Percentiles rank a stretch among this genome's conserved stretches.
Evolutionary conservation across 2,329 filamentous ascomycete genomes (phyloP).

Genomic region (Phaeosphaeriaceae sp.): DNA sequence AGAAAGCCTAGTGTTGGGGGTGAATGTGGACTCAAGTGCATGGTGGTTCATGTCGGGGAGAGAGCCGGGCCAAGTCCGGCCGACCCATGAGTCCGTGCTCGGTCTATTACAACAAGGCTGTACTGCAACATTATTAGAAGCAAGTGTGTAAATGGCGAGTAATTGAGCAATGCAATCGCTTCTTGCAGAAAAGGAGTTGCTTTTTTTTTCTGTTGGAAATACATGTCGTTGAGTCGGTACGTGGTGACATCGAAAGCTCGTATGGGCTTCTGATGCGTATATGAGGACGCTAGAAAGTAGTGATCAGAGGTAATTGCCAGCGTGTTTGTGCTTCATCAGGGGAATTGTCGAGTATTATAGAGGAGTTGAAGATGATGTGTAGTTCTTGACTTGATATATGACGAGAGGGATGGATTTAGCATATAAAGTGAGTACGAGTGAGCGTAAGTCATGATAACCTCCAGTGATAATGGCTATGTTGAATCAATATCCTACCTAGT

Average conservation of each 20-base stretch:
- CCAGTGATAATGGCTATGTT: too few species aligned
- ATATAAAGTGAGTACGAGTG: too few species aligned
- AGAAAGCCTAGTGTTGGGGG: neutral
- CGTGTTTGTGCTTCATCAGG: constrained; percentile 18
- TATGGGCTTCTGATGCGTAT: constrained; percentile 57
- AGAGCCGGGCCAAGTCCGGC: too few species aligned
- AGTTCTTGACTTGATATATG: too few species aligned
- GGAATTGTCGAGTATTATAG: constrained; percentile 17
- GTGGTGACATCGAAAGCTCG: constrained; percentile 60
- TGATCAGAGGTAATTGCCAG: constrained; percentile 43
- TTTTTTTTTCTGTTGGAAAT: constrained; percentile 55
- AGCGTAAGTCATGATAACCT: too few species aligned
- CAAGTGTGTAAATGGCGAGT: constrained; percentile 52
- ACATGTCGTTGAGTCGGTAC: constrained; percentile 50
- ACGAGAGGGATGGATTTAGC: too few species aligned
- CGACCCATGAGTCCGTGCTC: neutral
- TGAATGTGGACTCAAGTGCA: neutral
- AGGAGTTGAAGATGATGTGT: constrained; percentile 29
- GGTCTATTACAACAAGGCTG: too few species aligned
- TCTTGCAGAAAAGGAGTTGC: constrained; percentile 55
- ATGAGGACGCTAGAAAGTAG: constrained; percentile 51
- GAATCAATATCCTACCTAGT: too few species aligned
- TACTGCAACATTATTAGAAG: too few species aligned
- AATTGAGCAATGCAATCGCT: constrained; percentile 52
- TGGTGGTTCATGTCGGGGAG: neutral